phyloP scores from a whole-genome alignment of 2,329 filamentous ascomycete species.

The Trichoderma aggressivum region DNA sequence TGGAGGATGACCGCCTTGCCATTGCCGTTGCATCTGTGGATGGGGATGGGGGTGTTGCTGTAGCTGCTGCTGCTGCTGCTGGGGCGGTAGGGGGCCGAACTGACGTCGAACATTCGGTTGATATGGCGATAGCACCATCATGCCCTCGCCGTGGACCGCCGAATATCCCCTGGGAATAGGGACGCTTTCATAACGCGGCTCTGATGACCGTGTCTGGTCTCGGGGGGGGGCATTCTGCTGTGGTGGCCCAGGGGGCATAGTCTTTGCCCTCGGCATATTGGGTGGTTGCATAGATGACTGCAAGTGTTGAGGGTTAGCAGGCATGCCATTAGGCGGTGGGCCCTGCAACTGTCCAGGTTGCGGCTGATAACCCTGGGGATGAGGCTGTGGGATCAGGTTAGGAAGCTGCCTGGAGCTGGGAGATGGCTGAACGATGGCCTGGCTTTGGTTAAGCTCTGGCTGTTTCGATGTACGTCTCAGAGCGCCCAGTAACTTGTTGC shows the following conservation, averaged over 20 bases:
- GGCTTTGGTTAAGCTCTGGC: not conserved
- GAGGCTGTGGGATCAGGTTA: not conserved
- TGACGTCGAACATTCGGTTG: slow-evolving; percentile 20
- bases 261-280: not conserved
- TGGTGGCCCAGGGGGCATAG: not conserved
- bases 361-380: slow-evolving; percentile 17
- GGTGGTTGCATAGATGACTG: not conserved
- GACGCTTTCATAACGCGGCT: slow-evolving; percentile 37
- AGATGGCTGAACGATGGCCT: not conserved
- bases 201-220: slow-evolving; percentile 17
- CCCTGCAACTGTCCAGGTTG: slow-evolving; percentile 23
- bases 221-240: not conserved
- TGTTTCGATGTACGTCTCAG: slow-evolving; percentile 33
- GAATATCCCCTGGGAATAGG: slow-evolving; percentile 38
- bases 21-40: not conserved
- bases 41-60: not conserved
- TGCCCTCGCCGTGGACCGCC: slow-evolving; percentile 37
- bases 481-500: slow-evolving; percentile 30
- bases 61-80: not conserved
- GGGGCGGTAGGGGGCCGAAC: slow-evolving; percentile 7
- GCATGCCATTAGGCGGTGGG: not conserved
- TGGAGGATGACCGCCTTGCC: not conserved
- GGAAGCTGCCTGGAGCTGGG: not conserved
- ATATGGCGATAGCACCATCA: slow-evolving; percentile 30
- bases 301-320: slow-evolving; percentile 3